phyloP scores from a whole-genome alignment of 2,329 filamentous ascomycete species.

The Monascus ruber region DNA sequence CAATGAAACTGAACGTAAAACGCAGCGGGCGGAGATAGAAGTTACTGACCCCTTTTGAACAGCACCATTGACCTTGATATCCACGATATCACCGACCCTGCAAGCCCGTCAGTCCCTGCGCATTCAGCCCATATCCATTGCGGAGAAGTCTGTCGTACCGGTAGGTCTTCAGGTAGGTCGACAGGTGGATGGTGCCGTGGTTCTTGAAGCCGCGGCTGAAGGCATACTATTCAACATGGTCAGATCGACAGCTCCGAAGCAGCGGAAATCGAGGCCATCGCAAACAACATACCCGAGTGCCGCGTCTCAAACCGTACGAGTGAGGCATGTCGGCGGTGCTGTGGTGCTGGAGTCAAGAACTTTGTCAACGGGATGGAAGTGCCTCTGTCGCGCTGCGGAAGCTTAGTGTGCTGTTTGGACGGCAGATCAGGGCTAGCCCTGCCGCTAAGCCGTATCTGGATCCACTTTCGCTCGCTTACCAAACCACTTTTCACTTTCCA shows the following conservation, averaged over 20 bases:
- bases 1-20: too few species aligned
- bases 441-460: constrained; percentile 9
- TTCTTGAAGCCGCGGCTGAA: constrained; percentile 92
- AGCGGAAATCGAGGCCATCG: too few species aligned
- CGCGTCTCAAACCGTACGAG: constrained; percentile 74
- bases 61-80: constrained; percentile 97
- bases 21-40: constrained; percentile 9
- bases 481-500: constrained; percentile 9
- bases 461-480: constrained; percentile 13
- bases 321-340: constrained; percentile 66
- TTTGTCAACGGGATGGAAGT: constrained; percentile 23
- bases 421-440: constrained; percentile 13
- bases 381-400: constrained; percentile 9
- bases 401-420: constrained; percentile 16
- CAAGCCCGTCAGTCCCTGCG: constrained; percentile 35
- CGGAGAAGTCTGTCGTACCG: constrained; percentile 45
- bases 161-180: constrained; percentile 91
- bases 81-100: constrained; percentile 95
- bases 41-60: constrained; percentile 85
- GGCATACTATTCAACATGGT: constrained; percentile 53
- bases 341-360: constrained; percentile 27
- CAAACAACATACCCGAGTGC: constrained; percentile 60
- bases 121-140: constrained; percentile 5
- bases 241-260: constrained; percentile 12
- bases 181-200: constrained; percentile 86